These are phyloP conservation scores for Nitzschia sp. DNA, from an alignment of 108 stramenopile genomes.

Conservation along the genomic window DNA sequence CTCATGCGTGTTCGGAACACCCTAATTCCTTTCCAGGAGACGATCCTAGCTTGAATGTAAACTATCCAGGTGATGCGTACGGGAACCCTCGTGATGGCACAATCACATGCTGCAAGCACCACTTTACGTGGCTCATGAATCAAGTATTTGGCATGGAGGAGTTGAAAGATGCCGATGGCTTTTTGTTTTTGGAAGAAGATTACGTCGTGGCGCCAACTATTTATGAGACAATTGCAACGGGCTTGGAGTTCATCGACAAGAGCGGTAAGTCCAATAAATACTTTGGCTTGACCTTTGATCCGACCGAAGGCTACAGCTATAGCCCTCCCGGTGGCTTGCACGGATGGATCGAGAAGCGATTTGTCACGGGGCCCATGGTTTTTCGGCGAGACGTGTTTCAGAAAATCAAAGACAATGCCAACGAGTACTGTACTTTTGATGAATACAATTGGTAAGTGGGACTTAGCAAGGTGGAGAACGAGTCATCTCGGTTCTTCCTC, in stretches of 20 bases:
- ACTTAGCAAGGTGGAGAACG: too few relatives aligned
- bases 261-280: constrained; percentile 7
- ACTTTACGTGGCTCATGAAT: constrained; percentile 66
- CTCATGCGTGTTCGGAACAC: constrained; percentile 57
- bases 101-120: constrained; percentile 65
- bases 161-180: constrained; percentile 20
- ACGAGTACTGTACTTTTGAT: constrained; percentile 52
- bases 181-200: constrained; percentile 70
- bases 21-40: constrained; percentile 56
- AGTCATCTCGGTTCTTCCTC: too few relatives aligned
- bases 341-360: constrained; percentile 17
- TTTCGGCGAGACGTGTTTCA: constrained; percentile 39
- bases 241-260: constrained; percentile 25
- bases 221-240: constrained; percentile 44
- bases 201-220: constrained; percentile 58
- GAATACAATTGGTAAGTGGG: constrained; percentile 63
- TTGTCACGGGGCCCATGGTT: constrained; percentile 59
- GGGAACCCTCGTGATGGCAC: constrained; percentile 44
- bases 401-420: constrained; percentile 31
- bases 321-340: background rate
- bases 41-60: constrained; percentile 42
- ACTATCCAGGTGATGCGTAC: constrained; percentile 47
- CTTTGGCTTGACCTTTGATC: constrained; percentile 53
- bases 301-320: constrained; percentile 30
- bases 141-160: constrained; percentile 32